Conservation (phyloP, 2,329 filamentous ascomycete species). For the Coniochaeta sp. region DNA sequence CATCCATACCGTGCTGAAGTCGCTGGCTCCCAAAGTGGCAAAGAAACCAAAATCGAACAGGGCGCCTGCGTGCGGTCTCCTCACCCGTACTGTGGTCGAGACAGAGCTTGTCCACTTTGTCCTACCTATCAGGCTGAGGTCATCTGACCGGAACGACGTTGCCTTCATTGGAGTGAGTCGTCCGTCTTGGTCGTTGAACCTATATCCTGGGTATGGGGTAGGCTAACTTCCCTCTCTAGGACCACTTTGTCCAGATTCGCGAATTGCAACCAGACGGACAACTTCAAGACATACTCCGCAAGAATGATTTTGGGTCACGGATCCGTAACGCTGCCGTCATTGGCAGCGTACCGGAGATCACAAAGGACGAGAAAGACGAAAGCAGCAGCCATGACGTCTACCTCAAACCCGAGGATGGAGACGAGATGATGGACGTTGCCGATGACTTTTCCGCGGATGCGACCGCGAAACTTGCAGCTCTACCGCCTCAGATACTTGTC, state of each 20-base stretch:
- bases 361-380: constrained; percentile 20
- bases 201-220: background rate
- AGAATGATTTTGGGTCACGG: constrained; percentile 68
- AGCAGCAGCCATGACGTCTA: constrained; percentile 6
- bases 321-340: constrained; percentile 77
- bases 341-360: constrained; percentile 43
- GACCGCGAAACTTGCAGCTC: constrained; percentile 9
- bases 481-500: constrained; percentile 76
- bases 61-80: constrained; percentile 57
- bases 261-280: constrained; percentile 64
- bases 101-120: constrained; percentile 73
- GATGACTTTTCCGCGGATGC: background rate
- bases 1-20: constrained; percentile 33
- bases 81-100: constrained; percentile 70
- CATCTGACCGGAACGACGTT: constrained; percentile 66
- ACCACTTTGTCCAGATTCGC: constrained; percentile 73
- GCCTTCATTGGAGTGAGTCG: constrained; percentile 71
- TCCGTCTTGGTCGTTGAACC: background rate
- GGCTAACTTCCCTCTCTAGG: constrained; percentile 32
- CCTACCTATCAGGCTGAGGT: constrained; percentile 70
- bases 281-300: constrained; percentile 68
- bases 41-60: constrained; percentile 21
- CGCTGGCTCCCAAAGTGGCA: constrained; percentile 21
- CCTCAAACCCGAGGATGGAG: constrained; percentile 32
- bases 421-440: constrained; percentile 8